These are phyloP conservation scores for Porpolomopsis calyptriformis DNA, from an alignment of 768 basidiomycete genomes.

Conservation along the genomic window DNA sequence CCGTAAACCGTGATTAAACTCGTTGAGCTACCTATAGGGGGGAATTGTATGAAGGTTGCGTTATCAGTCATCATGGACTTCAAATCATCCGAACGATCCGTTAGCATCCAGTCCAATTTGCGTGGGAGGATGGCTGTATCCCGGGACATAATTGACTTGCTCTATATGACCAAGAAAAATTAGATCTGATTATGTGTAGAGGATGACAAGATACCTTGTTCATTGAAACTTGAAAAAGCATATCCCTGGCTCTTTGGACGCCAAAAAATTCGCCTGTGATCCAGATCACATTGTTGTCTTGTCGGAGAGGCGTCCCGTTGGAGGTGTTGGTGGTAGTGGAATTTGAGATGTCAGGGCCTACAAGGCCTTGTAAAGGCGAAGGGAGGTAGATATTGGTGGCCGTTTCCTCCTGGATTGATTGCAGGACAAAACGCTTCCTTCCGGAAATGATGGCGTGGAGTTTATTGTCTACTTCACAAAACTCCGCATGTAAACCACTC, in stretches of 20 bases:
- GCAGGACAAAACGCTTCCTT: constrained; percentile 75
- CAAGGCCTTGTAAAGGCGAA: constrained; percentile 76
- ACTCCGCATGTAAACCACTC: constrained; percentile 86
- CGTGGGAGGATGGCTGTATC: constrained; percentile 92
- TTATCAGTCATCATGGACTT: constrained; percentile 93
- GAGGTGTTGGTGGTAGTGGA: constrained; percentile 29
- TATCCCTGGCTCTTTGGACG: constrained; percentile 88
- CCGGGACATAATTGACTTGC: constrained; percentile 79
- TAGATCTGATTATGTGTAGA: not conserved
- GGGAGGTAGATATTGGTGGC: constrained; percentile 96
- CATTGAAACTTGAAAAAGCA: constrained; percentile 81
- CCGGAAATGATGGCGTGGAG: constrained; percentile 86
- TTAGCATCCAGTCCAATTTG: constrained; percentile 97
- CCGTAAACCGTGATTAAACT: constrained; percentile 91
- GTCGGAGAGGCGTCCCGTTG: constrained; percentile 23
- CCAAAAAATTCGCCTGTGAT: constrained; percentile 98
- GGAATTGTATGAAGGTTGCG: constrained; percentile 90
- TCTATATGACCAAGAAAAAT: constrained; percentile 33
- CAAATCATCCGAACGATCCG: constrained; percentile 90
- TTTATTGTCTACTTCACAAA: constrained; percentile 91
- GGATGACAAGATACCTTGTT: constrained; percentile 52
- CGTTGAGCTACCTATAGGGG: constrained; percentile 83
- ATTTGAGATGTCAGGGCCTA: constrained; percentile 52
- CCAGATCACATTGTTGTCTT: constrained; percentile 75
- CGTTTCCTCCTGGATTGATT: constrained; percentile 93